Evolutionary conservation across 176 grass and related monocot genomes (phyloP).

Genomic region (Carex myosuroides): DNA sequence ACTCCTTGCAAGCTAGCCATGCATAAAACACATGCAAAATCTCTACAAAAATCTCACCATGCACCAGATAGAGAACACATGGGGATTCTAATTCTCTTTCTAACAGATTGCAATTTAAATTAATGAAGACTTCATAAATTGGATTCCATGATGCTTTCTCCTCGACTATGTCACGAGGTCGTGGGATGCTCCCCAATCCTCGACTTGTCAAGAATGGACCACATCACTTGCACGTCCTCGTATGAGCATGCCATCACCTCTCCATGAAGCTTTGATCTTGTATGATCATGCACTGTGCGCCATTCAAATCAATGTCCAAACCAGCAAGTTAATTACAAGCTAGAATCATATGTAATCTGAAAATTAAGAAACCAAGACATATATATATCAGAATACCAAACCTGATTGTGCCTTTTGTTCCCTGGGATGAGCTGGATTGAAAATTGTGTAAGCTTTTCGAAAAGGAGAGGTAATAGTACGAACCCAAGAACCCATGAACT

Average conservation of each 20-base stretch:
- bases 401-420: constrained; percentile 36
- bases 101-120: not conserved
- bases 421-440: constrained; percentile 24
- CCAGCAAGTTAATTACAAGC: constrained; percentile 3
- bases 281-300: constrained; percentile 27
- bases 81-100: constrained; percentile 20
- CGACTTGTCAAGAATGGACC: constrained; percentile 77
- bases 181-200: constrained; percentile 22
- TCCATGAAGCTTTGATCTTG: constrained; percentile 47
- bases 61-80: not conserved
- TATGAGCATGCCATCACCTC: constrained; percentile 77
- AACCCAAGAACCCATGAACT: constrained; percentile 60
- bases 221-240: constrained; percentile 73
- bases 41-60: constrained; percentile 25
- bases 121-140: not conserved
- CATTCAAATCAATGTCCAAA: not conserved
- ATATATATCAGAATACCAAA: not conserved
- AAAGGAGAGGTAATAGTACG: constrained; percentile 65
- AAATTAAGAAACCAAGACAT: not conserved
- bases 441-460: constrained; percentile 51
- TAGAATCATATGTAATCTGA: not conserved
- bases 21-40: not conserved
- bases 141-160: not conserved
- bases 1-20: not conserved
- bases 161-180: constrained; percentile 29